A percentile compares a stretch with the other conserved stretches of the same genome.
These are phyloP conservation scores for Cryptococcus neoformans DNA, from an alignment of 1,284 basidiomycete species.

Conservation along the genomic window DNA sequence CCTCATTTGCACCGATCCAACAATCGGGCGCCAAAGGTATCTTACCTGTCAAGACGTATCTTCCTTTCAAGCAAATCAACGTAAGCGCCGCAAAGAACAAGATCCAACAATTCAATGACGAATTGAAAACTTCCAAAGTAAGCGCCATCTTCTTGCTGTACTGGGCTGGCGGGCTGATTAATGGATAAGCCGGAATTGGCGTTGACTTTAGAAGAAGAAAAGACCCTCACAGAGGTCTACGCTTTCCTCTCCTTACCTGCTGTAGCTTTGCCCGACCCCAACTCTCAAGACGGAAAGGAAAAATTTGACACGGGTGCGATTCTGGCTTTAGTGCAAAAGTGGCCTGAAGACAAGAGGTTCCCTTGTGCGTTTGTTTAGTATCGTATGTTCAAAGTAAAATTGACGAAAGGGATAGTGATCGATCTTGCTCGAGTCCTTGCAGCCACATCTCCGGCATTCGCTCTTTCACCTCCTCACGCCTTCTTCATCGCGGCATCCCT, in stretches of 20 bases:
- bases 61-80: conserved; percentile 84
- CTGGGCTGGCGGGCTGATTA: background rate
- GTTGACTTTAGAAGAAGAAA: conserved; percentile 65
- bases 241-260: conserved; percentile 59
- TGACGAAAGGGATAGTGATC: conserved; percentile 59
- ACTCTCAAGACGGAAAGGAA: conserved; percentile 22
- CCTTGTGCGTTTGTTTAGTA: conserved; percentile 59
- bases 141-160: conserved; percentile 50
- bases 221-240: conserved; percentile 64
- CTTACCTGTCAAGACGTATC: conserved; percentile 51
- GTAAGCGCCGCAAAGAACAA: conserved; percentile 82
- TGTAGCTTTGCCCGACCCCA: conserved; percentile 43
- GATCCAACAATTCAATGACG: conserved; percentile 74
- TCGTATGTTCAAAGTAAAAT: background rate
- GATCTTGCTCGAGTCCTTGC: conserved; percentile 78
- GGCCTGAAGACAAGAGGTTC: conserved; percentile 77
- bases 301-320: conserved; percentile 62
- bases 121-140: conserved; percentile 52
- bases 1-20: conserved; percentile 5
- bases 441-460: conserved; percentile 59
- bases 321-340: conserved; percentile 65
- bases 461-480: conserved; percentile 54
- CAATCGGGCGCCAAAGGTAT: conserved; percentile 50
- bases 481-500: conserved; percentile 48
- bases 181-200: conserved; percentile 62